phyloP scores from a whole-genome alignment of 2,329 filamentous ascomycete species.

The Fusarium setosum region DNA sequence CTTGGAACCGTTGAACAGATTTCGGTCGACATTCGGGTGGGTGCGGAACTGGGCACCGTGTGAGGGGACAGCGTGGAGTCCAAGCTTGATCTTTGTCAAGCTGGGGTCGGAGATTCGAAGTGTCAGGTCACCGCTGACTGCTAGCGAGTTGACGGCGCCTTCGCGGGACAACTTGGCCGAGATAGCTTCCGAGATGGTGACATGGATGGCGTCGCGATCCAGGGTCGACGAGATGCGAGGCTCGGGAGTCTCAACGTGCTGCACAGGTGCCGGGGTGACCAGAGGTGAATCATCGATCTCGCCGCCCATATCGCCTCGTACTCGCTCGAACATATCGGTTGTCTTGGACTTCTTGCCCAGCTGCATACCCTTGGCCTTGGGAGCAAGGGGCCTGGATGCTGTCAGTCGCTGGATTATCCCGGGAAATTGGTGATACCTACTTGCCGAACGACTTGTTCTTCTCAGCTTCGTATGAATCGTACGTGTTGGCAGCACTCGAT shows the following conservation, averaged over 20 bases:
- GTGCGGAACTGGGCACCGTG: conserved; percentile 93
- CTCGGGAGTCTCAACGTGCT: conserved; percentile 63
- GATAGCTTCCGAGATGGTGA: conserved; percentile 91
- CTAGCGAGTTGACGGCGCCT: conserved; percentile 85
- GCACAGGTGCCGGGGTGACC: conserved; percentile 66
- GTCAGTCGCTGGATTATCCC: conserved; percentile 11
- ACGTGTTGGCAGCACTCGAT: conserved; percentile 80
- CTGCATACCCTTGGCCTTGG: conserved; percentile 98
- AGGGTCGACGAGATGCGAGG: conserved; percentile 72
- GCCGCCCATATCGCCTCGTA: conserved; percentile 89
- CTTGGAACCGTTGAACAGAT: conserved; percentile 84
- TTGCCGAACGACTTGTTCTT: conserved; percentile 94
- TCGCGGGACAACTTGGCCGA: conserved; percentile 90
- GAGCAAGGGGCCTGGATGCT: conserved; percentile 65
- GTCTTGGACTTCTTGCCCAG: conserved; percentile 99
- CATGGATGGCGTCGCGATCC: conserved; percentile 87
- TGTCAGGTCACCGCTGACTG: conserved; percentile 92
- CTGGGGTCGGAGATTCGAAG: conserved; percentile 89
- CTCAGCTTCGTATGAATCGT: conserved; percentile 95
- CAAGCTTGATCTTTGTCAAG: conserved; percentile 91
- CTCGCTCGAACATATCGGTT: conserved; percentile 96
- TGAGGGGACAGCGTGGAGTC: conserved; percentile 78
- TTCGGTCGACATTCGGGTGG: conserved; percentile 95
- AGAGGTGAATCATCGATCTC: conserved; percentile 84
- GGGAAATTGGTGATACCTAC: conserved; percentile 55